Evolutionary conservation across 306 rosid species (phyloP), one percentile per base, ranked within the genome.

Genomic region (Ormosia emarginata): DNA sequence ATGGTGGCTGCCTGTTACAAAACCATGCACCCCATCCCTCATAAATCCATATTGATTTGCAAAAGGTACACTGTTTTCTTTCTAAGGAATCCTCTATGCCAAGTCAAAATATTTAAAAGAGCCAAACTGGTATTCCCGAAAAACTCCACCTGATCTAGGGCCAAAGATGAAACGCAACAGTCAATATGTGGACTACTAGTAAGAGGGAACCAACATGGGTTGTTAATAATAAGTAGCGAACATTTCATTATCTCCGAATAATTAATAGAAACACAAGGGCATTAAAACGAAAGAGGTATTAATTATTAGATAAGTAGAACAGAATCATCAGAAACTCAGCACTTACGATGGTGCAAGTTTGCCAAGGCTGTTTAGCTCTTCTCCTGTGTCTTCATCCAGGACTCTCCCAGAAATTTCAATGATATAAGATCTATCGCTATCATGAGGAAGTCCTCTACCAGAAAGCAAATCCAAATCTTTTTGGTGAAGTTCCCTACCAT

Each of bases 331-430:
- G 7, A 69, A 50, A 40, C 72, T 15, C 6, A 32, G 34, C 7
- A 58, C 99, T 93, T 90, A 96, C 99, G 99, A 92, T 29, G 99
- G 99, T 17, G 99, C 99, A 36, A 96, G 97, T 87, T 88, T 96
- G 39, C 99, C 99, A 5, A 96, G 99, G 88, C 97, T 74, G 29
- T 93, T 98, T 33, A 92, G 87, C 85, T 93, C 99, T 83, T 92
- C 97, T 4, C 98, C 98, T 0, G 92, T 92, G 84, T 93, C 94
- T 85, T 83, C 97, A 64, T 96, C 97, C 29, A 88, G 80, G 80
- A 96, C 90, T 84, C 93, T 85, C 74, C 99, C 99, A 0, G 97
- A 85, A 65, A 96, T 96, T 61, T 96, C 99, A 34, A 96, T 5
- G 32, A 89, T 84, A 81, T 96, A 96, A 52, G 97, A 96, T 80